Percentiles rank a stretch among this genome's conserved stretches.
phyloP scores from a whole-genome alignment of 805 yeast genomes.

The Tetrapisispora phaffii region DNA sequence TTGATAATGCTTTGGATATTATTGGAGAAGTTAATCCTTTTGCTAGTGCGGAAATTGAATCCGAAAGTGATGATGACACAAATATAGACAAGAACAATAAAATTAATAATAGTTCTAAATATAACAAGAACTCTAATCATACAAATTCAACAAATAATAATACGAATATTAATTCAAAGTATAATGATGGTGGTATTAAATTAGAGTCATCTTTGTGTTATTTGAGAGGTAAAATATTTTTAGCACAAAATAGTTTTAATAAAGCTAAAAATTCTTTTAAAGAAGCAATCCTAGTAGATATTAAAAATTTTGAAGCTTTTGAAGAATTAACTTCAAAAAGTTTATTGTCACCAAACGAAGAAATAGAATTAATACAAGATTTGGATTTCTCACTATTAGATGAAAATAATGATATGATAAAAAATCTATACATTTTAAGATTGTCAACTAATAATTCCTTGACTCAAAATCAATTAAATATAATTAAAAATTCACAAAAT shows the following conservation, averaged over 20 bases:
- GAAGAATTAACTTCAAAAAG: conserved; percentile 64
- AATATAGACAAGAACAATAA: not conserved
- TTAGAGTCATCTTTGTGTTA: conserved; percentile 81
- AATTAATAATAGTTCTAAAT: not conserved
- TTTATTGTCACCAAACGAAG: conserved; percentile 73
- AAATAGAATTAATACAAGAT: conserved; percentile 64
- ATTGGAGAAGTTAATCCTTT: conserved; percentile 80
- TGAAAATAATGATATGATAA: conserved; percentile 73
- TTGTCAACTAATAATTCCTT: conserved; percentile 34
- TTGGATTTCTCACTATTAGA: conserved; percentile 55
- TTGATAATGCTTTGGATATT: conserved; percentile 83
- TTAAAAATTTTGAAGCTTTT: conserved; percentile 88
- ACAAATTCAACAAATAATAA: not conserved
- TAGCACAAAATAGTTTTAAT: conserved; percentile 75
- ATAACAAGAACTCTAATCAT: not conserved
- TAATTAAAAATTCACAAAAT: conserved; percentile 56
- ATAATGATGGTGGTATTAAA: conserved; percentile 69
- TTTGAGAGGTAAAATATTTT: conserved; percentile 72
- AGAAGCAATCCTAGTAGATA: conserved; percentile 81
- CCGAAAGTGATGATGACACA: conserved; percentile 6
- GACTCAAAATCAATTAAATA: conserved; percentile 41
- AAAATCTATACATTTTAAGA: conserved; percentile 62
- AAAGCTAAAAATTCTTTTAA: conserved; percentile 77
- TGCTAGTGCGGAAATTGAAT: conserved; percentile 18
- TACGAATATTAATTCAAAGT: not conserved